Conservation (phyloP, 352 stramenopile species). For the Blastocystis sp. region DNA sequence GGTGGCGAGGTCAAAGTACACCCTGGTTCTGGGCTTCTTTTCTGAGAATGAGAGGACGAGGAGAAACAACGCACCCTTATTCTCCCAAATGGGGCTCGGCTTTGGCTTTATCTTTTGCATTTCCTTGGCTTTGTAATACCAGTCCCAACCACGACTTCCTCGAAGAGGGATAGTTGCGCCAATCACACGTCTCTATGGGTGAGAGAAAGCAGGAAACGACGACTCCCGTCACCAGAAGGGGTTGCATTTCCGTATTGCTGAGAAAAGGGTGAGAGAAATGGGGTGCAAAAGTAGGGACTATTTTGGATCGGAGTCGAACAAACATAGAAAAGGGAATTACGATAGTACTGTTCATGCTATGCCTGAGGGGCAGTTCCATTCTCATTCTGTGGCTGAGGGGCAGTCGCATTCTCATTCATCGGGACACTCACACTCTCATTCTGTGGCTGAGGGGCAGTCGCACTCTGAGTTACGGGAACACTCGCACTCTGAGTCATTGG, state of each 20-base stretch:
- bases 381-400: no score
- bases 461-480: no score
- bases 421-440: no score
- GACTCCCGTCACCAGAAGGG: constrained; percentile 47
- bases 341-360: no score
- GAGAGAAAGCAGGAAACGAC: not conserved
- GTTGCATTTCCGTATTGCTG: constrained; percentile 8
- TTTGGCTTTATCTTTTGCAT: constrained; percentile 62
- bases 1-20: constrained; percentile 58
- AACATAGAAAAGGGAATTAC: no score
- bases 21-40: constrained; percentile 46
- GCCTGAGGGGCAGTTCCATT: no score
- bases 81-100: constrained; percentile 49
- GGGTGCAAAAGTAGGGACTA: no score
- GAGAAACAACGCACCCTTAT: constrained; percentile 12
- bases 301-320: no score
- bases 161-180: constrained; percentile 42
- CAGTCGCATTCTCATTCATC: no score
- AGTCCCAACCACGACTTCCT: constrained; percentile 57
- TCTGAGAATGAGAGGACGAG: constrained; percentile 2
- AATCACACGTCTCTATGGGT: constrained; percentile 35
- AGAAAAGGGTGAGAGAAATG: no score
- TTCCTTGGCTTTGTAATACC: constrained; percentile 68
- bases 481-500: no score
- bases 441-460: no score